Evolutionary conservation across 306 rosid genomes (phyloP).

Genomic region (Styphnolobium japonicum): DNA sequence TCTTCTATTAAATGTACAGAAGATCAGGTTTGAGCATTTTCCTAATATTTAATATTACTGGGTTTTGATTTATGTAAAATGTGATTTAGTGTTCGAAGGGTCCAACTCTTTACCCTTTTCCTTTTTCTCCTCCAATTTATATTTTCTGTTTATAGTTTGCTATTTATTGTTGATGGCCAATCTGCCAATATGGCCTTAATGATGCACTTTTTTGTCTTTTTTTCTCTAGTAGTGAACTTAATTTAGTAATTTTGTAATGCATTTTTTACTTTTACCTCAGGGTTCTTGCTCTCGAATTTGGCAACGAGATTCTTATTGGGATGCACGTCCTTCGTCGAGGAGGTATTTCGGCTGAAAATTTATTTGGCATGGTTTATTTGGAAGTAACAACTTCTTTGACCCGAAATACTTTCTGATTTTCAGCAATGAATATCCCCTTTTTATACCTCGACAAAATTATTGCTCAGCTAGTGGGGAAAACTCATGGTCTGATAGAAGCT

Average conservation of each 20-base stretch:
- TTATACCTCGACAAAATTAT: slow-evolving; percentile 90
- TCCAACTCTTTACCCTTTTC: neutral
- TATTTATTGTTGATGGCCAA: neutral
- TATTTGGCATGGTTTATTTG: slow-evolving; percentile 13
- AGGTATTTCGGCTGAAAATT: slow-evolving; percentile 50
- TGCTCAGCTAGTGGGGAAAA: slow-evolving; percentile 82
- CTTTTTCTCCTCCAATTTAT: neutral
- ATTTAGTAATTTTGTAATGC: neutral
- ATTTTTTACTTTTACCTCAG: slow-evolving; percentile 37
- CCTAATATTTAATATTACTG: neutral
- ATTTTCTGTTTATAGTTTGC: neutral
- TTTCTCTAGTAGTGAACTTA: neutral
- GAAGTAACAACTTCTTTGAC: slow-evolving; percentile 27
- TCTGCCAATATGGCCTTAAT: neutral
- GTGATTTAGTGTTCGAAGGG: neutral
- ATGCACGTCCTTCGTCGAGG: slow-evolving; percentile 80
- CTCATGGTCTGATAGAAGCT: slow-evolving; percentile 94
- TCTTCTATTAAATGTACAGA: neutral
- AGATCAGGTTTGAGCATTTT: neutral
- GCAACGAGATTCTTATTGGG: slow-evolving; percentile 94
- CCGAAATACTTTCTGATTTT: slow-evolving; percentile 25
- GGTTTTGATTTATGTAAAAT: neutral
- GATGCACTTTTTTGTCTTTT: neutral
- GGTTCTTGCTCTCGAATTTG: slow-evolving; percentile 98
- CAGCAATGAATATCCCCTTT: slow-evolving; percentile 95